These are phyloP conservation scores for Pseudopithomyces maydicus DNA, from an alignment of 2,329 filamentous ascomycete species.

Conservation along the genomic window DNA sequence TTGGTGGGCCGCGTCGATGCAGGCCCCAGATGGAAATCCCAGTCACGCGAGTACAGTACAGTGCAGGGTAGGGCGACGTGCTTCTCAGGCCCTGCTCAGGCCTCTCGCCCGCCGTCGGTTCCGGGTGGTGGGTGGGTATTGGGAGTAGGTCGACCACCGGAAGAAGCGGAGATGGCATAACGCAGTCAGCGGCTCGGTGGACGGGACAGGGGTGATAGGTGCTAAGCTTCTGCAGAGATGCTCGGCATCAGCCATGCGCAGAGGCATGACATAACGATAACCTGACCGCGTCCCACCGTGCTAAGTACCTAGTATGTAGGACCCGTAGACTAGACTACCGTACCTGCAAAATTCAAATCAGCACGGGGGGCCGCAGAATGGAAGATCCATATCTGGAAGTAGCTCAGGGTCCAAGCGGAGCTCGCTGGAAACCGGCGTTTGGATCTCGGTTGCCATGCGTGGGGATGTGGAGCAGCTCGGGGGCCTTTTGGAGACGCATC, in stretches of 20 bases:
- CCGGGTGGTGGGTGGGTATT: not conserved
- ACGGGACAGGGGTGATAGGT: constrained; percentile 7
- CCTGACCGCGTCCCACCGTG: not conserved
- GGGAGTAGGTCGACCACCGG: constrained; percentile 6
- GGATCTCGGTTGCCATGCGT: not conserved
- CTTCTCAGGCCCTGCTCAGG: not conserved
- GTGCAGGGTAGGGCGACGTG: too few species aligned
- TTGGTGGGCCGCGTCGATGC: not conserved
- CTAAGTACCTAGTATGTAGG: not conserved
- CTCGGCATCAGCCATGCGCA: constrained; percentile 9
- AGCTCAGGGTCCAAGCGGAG: constrained; percentile 1
- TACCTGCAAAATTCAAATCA: not conserved
- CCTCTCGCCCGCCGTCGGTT: not conserved
- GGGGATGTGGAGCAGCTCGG: not conserved
- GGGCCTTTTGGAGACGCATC: not conserved
- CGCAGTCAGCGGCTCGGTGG: not conserved
- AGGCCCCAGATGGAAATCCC: not conserved
- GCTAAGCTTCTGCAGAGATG: constrained; percentile 13
- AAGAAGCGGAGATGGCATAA: constrained; percentile 17
- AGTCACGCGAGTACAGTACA: too few species aligned
- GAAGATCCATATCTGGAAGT: too few species aligned
- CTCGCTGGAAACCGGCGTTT: not conserved
- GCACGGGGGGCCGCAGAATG: not conserved
- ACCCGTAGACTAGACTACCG: not conserved
- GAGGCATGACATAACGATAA: constrained; percentile 12